phyloP scores from a whole-genome alignment of 164 flowering plant species.

The Tinospora cordifolia region DNA sequence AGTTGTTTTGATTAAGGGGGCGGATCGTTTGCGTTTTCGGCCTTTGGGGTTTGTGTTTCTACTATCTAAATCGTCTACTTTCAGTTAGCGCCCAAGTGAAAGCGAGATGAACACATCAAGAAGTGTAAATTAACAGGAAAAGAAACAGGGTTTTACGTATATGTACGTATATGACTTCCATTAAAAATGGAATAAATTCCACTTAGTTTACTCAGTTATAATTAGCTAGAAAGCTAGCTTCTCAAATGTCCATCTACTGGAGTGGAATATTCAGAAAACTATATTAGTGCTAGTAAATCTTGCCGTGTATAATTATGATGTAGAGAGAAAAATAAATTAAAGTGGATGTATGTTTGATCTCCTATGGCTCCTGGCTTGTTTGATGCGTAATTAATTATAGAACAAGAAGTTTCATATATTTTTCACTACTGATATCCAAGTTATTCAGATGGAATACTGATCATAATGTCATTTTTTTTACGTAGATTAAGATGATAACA shows the following conservation, averaged over 20 bases:
- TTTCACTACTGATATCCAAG: too few relatives aligned
- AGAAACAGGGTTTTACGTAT: background rate
- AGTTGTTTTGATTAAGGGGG: conserved; percentile 25
- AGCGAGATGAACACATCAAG: conserved; percentile 5
- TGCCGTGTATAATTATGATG: background rate
- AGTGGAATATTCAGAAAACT: background rate
- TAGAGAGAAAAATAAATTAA: background rate
- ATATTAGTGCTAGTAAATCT: background rate
- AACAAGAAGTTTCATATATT: too few relatives aligned
- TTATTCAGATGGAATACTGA: too few relatives aligned
- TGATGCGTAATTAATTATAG: too few relatives aligned
- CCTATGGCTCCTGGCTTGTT: background rate
- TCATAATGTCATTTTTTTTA: background rate
- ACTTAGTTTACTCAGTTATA: background rate
- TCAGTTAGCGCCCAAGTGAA: background rate
- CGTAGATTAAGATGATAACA: too few relatives aligned
- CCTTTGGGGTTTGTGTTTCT: background rate
- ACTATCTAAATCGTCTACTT: too few relatives aligned
- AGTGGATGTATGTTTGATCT: background rate
- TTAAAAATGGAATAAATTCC: conserved; percentile 1
- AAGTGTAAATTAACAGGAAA: conserved; percentile 24
- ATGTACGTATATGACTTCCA: background rate
- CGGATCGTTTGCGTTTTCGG: conserved; percentile 1
- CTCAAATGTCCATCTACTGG: too few relatives aligned
- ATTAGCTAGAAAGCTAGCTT: too few relatives aligned